A percentile compares a stretch with the other conserved stretches of the same genome.
Conservation (phyloP, 306 rosid species). For the Cicer yamashitae region DNA sequence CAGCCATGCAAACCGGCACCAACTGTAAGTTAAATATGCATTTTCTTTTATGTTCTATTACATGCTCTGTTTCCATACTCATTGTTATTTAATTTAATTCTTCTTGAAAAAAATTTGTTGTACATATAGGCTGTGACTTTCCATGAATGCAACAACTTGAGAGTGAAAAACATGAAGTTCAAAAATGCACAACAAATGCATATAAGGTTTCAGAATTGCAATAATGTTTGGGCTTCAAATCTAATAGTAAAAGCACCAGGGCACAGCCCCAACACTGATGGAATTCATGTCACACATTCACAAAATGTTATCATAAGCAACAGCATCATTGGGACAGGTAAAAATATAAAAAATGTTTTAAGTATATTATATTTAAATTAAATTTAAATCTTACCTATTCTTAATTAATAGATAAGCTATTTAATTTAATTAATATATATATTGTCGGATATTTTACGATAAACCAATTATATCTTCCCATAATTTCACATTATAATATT, state of each 20-base stretch:
- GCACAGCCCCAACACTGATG: constrained; percentile 90
- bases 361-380: no score
- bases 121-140: constrained; percentile 74
- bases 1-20: constrained; percentile 84
- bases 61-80: neutral
- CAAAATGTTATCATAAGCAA: constrained; percentile 55
- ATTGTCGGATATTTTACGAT: no score
- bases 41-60: neutral
- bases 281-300: constrained; percentile 75
- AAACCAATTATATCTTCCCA: no score
- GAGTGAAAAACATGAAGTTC: constrained; percentile 51
- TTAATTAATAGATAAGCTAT: no score
- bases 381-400: no score
- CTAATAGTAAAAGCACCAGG: constrained; percentile 64
- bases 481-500: neutral
- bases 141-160: constrained; percentile 55
- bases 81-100: neutral
- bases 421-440: no score
- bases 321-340: constrained; percentile 71
- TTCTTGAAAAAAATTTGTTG: constrained; percentile 10
- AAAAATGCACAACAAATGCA: constrained; percentile 83
- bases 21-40: constrained; percentile 59
- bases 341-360: neutral
- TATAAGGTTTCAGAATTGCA: constrained; percentile 54
- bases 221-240: constrained; percentile 57